Evolutionary conservation across 352 stramenopile genomes (phyloP), one percentile per base, ranked within the genome.

Genomic region (Phytophthora pluvialis): DNA sequence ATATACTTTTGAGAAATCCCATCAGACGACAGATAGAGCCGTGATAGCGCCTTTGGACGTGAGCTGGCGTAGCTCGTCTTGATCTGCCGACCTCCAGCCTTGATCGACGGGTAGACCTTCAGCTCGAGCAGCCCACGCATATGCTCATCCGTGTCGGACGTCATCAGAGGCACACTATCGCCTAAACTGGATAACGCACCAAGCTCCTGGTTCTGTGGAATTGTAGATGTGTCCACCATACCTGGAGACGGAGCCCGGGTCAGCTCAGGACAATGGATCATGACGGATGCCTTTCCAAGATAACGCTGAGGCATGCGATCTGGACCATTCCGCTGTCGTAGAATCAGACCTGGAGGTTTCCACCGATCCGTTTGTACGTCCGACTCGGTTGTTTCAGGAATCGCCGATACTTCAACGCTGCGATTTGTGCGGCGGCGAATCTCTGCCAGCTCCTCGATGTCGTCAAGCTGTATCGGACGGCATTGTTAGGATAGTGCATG

Each of bases 361-460:
- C 85, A 94, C 9, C 69, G 71, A 54, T 94, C 85, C 0, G 85
- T 94, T 54, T 94, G 85, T 62, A 90, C 81, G 18, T 87, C 78
- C 0, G 57, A 64, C 25, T 94, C 83, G 3, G 47, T 70, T 6
- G 69, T 75, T 18, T 82, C 70, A 1, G 74, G 54, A 6, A 79
- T 53, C 0, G 69, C 82, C 7, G 75, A 86, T 21, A 89, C 72
- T n/a, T 73, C 80, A 15, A 94, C 72, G 48, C 79, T 82, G 33
- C 70, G 74, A 60, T 94, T 91, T 21, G 83, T 94, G 15, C 60
- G 69, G 11, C 71, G 80, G 4, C 79, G 79, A 64, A 75, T 86
- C 15, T 83, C 73, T 2, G 67, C 72, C 29, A 80, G 35, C 15
- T 90, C 76, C 31, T 90, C 75, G 25, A 90, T 88, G 25, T 83